Percentiles rank a stretch among this genome's conserved stretches.
Conservation (phyloP, 2,329 filamentous ascomycete genomes). For the Didymella pomorum region DNA sequence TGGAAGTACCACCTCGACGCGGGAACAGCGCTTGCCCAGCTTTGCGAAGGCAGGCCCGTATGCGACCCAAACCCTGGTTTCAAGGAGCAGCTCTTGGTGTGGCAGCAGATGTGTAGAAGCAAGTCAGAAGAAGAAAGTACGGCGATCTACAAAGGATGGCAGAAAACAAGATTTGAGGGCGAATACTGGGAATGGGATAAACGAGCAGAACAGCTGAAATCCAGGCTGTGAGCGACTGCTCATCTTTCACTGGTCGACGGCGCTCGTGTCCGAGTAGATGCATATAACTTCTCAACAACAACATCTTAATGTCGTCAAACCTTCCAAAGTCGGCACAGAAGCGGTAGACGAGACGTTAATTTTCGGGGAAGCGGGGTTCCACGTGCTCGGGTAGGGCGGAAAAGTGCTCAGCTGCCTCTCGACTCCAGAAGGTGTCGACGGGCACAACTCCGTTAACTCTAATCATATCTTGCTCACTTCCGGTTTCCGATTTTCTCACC, state of each 20-base stretch:
- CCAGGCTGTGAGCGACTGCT: conserved; percentile 16
- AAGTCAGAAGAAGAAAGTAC: conserved; percentile 27
- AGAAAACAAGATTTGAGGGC: conserved; percentile 43
- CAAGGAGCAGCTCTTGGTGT: conserved; percentile 45
- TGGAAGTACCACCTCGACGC: conserved; percentile 35
- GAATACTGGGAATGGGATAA: conserved; percentile 51
- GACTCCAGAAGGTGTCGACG: background rate
- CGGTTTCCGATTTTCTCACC: background rate
- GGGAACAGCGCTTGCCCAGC: conserved; percentile 33
- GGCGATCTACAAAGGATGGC: conserved; percentile 47
- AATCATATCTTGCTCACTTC: background rate
- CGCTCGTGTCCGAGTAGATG: background rate
- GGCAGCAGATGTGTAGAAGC: conserved; percentile 39
- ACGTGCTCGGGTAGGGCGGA: background rate
- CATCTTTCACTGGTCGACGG: background rate
- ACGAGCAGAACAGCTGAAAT: conserved; percentile 22
- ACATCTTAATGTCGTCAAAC: background rate
- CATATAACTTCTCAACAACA: background rate
- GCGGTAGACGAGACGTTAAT: background rate
- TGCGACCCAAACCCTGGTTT: conserved; percentile 48
- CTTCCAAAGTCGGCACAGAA: background rate
- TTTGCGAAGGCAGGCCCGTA: conserved; percentile 45
- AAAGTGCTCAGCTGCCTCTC: background rate
- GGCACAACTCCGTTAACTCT: conserved; percentile 15
- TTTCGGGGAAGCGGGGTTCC: background rate